These are phyloP conservation scores for Penicillium steckii DNA, from an alignment of 495 filamentous ascomycete species.

Conservation along the genomic window DNA sequence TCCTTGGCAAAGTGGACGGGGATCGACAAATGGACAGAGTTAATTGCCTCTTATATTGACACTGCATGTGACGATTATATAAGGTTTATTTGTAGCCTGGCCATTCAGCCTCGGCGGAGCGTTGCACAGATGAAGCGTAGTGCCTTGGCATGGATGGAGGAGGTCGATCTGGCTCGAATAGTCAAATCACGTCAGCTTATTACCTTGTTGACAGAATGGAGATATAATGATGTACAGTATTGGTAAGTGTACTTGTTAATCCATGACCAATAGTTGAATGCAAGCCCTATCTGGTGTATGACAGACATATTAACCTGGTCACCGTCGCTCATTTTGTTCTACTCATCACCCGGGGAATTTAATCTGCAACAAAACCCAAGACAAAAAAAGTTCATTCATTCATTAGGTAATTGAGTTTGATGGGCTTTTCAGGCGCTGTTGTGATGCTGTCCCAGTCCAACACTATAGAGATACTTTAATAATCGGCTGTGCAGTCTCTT, in stretches of 20 bases:
- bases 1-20: slow-evolving; percentile 3
- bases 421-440: neutral
- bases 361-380: too few species aligned
- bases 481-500: neutral
- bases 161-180: neutral
- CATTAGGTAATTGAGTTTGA: neutral
- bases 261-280: too few species aligned
- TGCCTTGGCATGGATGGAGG: neutral
- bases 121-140: neutral
- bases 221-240: too few species aligned
- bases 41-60: neutral
- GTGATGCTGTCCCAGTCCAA: neutral
- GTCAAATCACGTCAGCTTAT: too few species aligned
- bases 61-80: neutral
- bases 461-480: neutral
- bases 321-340: too few species aligned
- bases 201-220: too few species aligned
- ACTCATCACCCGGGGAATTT: too few species aligned
- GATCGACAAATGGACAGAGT: neutral
- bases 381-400: neutral
- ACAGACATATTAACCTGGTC: too few species aligned
- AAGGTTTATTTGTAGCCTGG: neutral
- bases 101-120: neutral
- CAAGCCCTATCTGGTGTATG: too few species aligned
- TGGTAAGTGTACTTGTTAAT: too few species aligned